Evolutionary conservation across 192 early-diverging fungal species (phyloP), one percentile per base, ranked within the genome.

Genomic region (Podila clonocystis): DNA sequence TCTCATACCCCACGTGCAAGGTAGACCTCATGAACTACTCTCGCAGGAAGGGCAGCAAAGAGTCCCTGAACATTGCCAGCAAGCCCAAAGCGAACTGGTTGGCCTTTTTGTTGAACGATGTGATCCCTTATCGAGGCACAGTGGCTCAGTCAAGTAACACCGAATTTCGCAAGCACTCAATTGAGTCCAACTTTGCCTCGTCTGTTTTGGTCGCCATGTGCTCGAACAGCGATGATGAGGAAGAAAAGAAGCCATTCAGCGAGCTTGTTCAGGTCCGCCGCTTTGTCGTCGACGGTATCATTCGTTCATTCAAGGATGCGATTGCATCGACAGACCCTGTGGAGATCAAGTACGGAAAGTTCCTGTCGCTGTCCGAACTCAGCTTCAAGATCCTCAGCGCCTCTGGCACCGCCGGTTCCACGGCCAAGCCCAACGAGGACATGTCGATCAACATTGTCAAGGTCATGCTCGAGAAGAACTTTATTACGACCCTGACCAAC

Each of bases 391-490:
- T 96, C 29, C 82, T 96, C 26, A 88, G 87, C 30, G 82, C 91
- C 12, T 64, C 88, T 15, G 33, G 74, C 30, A 59, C 64, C 5
- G 60, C 38, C 30, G 69, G 57, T 11, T 33, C 65, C 0, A 65
- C 55, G 7, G 45, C 66, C 52, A 86, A 70, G 41, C 50, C 82
- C 5, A 86, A 73, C 24, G 90, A 93, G n/a, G 91, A 93, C 48
- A 83, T 82, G 3, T 85, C 87, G 4, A 67, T 90, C 26, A 85
- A 88, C 13, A 87, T 94, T 38, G 91, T 90, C 17, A 90, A 89
- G 45, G 86, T 93, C 57, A 95, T 99, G 91, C 84, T 99, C 29
- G 97, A 98, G 41, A 97, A 96, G 60, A 90, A 91, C 9, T 94
- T 95, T 71, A 93, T 97, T 0, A 88, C 85, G 45, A 83, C 93